Evolutionary conservation across 2,329 filamentous ascomycete species (phyloP).

Genomic region (Elsinoe ampelina): DNA sequence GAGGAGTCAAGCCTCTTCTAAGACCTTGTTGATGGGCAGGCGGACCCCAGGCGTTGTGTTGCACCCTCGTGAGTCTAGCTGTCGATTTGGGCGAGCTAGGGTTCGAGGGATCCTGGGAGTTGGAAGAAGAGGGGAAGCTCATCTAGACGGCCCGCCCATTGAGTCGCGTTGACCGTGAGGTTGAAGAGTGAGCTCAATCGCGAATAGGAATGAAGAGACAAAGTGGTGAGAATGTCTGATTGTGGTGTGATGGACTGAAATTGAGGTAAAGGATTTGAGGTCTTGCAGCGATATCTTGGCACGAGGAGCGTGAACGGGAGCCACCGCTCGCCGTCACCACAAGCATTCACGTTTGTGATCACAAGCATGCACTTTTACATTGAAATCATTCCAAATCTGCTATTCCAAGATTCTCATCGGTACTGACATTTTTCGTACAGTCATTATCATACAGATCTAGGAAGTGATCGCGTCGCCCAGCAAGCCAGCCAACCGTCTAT

Average conservation of each 20-base stretch:
- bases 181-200: not conserved
- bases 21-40: constrained; percentile 45
- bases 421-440: not conserved
- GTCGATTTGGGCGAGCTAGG: constrained; percentile 21
- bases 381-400: not conserved
- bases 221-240: not conserved
- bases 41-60: constrained; percentile 50
- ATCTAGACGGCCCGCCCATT: constrained; percentile 36
- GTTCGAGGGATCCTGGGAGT: constrained; percentile 19
- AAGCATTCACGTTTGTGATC: not conserved
- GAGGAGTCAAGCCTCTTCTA: constrained; percentile 49
- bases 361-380: not conserved
- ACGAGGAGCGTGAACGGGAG: not conserved
- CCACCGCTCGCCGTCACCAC: not conserved
- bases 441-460: constrained; percentile 5
- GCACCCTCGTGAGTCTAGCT: constrained; percentile 36
- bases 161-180: constrained; percentile 14
- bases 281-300: not conserved
- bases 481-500: constrained; percentile 34
- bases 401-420: not conserved
- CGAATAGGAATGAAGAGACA: not conserved
- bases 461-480: constrained; percentile 33
- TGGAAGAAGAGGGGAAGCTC: constrained; percentile 46
- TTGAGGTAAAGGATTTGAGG: not conserved
- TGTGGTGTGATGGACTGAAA: not conserved